Percentiles rank a stretch among this genome's conserved stretches.
These are phyloP conservation scores for Musa acuminata DNA, from an alignment of 176 grass and related monocot species.

Conservation along the genomic window DNA sequence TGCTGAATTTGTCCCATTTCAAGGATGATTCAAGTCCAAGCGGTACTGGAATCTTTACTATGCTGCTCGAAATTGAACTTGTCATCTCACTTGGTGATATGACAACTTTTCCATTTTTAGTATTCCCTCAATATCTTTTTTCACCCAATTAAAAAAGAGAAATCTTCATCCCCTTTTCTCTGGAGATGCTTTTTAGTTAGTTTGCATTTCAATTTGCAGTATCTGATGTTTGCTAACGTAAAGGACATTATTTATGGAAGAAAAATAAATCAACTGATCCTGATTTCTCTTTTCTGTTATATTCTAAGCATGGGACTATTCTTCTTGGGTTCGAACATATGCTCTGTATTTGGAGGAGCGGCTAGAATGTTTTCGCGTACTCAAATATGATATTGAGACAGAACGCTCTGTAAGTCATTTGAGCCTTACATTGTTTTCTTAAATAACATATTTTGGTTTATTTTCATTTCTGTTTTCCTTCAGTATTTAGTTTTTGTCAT, in stretches of 20 bases:
- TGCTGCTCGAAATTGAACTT: not conserved
- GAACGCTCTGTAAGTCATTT: slow-evolving; percentile 7
- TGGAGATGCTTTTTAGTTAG: not conserved
- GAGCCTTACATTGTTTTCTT: not conserved
- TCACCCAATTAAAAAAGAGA: not conserved
- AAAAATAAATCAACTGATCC: not conserved
- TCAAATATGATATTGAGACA: slow-evolving; percentile 29
- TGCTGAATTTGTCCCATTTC: slow-evolving; percentile 27
- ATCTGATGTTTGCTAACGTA: not conserved
- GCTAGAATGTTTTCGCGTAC: slow-evolving; percentile 31
- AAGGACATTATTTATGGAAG: not conserved
- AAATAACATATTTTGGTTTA: not conserved
- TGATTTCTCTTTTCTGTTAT: slow-evolving; percentile 1
- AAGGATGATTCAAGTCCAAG: slow-evolving; percentile 22
- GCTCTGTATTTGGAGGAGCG: slow-evolving; percentile 37
- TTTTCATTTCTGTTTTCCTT: not conserved
- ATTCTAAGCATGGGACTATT: slow-evolving; percentile 34
- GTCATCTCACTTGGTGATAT: not conserved
- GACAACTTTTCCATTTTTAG: not conserved
- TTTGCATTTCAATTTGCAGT: not conserved
- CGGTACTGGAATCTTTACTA: slow-evolving; percentile 4
- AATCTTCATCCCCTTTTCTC: too few species aligned
- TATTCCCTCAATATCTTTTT: not conserved
- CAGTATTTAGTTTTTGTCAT: not conserved
- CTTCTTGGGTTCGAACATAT: slow-evolving; percentile 45